Evolutionary conservation across 306 rosid species (phyloP), one percentile per base, ranked within the genome.

Genomic region (Pyrus communis): DNA sequence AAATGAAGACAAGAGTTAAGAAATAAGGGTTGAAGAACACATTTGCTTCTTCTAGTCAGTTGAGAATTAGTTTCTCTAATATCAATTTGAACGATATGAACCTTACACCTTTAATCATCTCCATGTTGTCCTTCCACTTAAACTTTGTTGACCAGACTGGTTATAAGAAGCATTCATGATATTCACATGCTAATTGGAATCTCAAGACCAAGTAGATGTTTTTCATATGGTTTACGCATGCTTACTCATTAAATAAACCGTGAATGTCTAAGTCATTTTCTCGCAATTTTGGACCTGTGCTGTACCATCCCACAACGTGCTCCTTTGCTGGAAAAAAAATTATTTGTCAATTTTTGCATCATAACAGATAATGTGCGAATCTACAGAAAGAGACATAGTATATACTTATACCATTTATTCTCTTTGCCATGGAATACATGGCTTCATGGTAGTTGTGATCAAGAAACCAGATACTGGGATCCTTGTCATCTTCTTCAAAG

Each of bases 301-400:
- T 88, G 79, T 92, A 92, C 97, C 97, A 92, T 51, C 97, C 97
- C 55, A 92, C 92, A 10, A 92, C 91, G 25, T 92, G 96, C 85
- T 92, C 92, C 89, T 92, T 92, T 5, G 97, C 96, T 92, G 87
- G 73, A 74, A 49, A 11, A 46, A 11, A 49, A 40, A 1, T 14
- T 7, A 23, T 27, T 4, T 30, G n/a, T 69, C 65, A 78, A 23
- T 14, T 13, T 45, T 60, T 63, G 5, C 67, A 77, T 67, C 11
- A 21, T 21, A 45, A 51, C 13, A 4, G 0, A 21, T 1, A 30
- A 55, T 45, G 17, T 4, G 58, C 13, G 8, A 27, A 3, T 27
- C 22, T 38, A 38, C 10, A 5, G 38, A 25, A 62, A 46, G 52
- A 17, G 30, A 59, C 49, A 46, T n/a, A 58, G 52, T 45, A 21